Evolutionary conservation across 2,329 filamentous ascomycete species (phyloP), one percentile per base, ranked within the genome.

Genomic region (Fusarium duplospermum): DNA sequence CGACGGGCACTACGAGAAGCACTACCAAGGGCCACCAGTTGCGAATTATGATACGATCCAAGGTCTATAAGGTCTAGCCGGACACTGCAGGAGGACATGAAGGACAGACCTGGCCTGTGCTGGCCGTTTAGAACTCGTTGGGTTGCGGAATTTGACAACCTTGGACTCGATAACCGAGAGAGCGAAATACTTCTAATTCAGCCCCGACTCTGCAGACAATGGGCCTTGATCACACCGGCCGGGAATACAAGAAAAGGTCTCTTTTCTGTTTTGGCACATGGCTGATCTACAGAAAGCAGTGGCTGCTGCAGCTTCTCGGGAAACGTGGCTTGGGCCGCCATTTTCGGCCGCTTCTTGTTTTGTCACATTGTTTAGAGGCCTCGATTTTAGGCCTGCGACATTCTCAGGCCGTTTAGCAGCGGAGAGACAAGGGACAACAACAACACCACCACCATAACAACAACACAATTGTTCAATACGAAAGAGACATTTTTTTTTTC

Each of bases 251-350:
- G 45, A 22, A 14, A 61, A 61, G 18, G 29, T 29, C 16, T 45
- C 16, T 33, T 33, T 16, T 14, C 8, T 52, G 59, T 68, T 58
- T 74, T 69, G 64, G 59, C 66, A 54, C 66, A 61, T 56, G 29
- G 58, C 56, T 52, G 72, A 69, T 77, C 67, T 54, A 47, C 69
- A 65, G 54, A 50, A 62, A 61, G 60, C 62, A 72, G 65, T 77
- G 74, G 72, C 72, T 71, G 60, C 66, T 66, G 71, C 63, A 35
- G 58, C 62, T 58, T 64, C 67, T 61, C 47, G 40, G 47, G 63
- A 69, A 75, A 70, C 75, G 73, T 77, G 75, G 75, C 76, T 77
- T 77, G 59, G 72, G 58, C 64, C 52, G 64, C 60, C 31, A 57
- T 64, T 73, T 70, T 67, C 45, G 67, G 68, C 54, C 54, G 45